Conservation (phyloP, 345 rosid genomes). For the Rhodamnia argentea region DNA sequence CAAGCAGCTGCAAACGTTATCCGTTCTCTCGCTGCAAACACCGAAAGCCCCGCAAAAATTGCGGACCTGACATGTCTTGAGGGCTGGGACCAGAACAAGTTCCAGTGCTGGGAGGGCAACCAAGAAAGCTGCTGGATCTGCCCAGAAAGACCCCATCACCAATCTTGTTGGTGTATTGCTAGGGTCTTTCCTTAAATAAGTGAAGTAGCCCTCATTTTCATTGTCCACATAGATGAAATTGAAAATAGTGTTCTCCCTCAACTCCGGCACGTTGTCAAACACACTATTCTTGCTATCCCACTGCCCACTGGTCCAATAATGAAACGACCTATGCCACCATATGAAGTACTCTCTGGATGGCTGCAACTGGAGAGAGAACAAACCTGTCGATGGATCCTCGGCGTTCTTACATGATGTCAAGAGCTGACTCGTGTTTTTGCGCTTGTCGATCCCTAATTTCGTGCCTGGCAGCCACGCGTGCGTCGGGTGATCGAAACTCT, state of each 20-base stretch:
- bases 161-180: neutral
- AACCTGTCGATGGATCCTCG: slow-evolving; percentile 64
- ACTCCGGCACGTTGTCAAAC: slow-evolving; percentile 57
- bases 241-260: slow-evolving; percentile 38
- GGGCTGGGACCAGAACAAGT: neutral
- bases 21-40: neutral
- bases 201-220: slow-evolving; percentile 31
- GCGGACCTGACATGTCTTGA: neutral
- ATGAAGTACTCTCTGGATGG: slow-evolving; percentile 43
- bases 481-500: too few species aligned
- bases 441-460: slow-evolving; percentile 35
- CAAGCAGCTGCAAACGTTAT: neutral
- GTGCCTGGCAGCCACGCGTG: slow-evolving; percentile 75
- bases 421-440: slow-evolving; percentile 16
- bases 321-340: slow-evolving; percentile 34
- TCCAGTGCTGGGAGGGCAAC: neutral
- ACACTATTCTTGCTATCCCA: slow-evolving; percentile 33
- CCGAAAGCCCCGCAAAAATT: neutral
- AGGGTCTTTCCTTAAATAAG: neutral
- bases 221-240: slow-evolving; percentile 34
- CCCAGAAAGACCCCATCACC: neutral
- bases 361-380: slow-evolving; percentile 56
- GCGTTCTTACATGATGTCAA: slow-evolving; percentile 57
- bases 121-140: neutral
- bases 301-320: slow-evolving; percentile 57